A percentile compares a stretch with the other conserved stretches of the same genome.
phyloP scores from a whole-genome alignment of 176 grass and related monocot genomes.

The Musa beccarii region DNA sequence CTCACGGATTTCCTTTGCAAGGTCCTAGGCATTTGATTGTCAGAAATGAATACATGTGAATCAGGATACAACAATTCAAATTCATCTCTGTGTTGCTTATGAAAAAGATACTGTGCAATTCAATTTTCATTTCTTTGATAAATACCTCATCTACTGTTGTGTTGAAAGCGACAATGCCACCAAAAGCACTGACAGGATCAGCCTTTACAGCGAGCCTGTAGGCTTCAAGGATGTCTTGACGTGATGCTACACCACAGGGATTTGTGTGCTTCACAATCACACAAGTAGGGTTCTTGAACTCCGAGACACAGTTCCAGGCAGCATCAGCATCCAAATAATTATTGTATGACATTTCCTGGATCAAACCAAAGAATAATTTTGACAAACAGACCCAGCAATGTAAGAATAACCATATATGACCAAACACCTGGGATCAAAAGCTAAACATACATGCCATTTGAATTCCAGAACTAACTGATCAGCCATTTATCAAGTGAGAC shows the following conservation, averaged over 20 bases:
- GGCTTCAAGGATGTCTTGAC: slow-evolving; percentile 61
- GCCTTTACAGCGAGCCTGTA: slow-evolving; percentile 82
- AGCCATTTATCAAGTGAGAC: background rate
- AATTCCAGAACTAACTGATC: background rate
- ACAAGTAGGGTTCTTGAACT: slow-evolving; percentile 74
- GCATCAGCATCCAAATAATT: slow-evolving; percentile 97
- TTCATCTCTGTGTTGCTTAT: background rate
- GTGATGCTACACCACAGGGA: slow-evolving; percentile 81
- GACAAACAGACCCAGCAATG: background rate
- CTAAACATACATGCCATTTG: background rate
- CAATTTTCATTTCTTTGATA: background rate
- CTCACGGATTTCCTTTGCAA: slow-evolving; percentile 84
- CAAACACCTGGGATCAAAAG: background rate
- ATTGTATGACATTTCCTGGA: slow-evolving; percentile 96
- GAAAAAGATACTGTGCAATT: background rate
- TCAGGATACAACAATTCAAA: background rate
- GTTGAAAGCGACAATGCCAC: slow-evolving; percentile 90
- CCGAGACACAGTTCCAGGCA: slow-evolving; percentile 91
- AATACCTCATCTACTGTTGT: slow-evolving; percentile 56
- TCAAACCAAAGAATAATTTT: background rate
- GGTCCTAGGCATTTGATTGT: slow-evolving; percentile 33
- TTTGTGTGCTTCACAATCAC: slow-evolving; percentile 93
- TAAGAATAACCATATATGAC: background rate
- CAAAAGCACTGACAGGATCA: slow-evolving; percentile 88
- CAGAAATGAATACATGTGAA: slow-evolving; percentile 2